phyloP scores from a whole-genome alignment of 2,329 filamentous ascomycete species.

The Helicocarpus griseus region DNA sequence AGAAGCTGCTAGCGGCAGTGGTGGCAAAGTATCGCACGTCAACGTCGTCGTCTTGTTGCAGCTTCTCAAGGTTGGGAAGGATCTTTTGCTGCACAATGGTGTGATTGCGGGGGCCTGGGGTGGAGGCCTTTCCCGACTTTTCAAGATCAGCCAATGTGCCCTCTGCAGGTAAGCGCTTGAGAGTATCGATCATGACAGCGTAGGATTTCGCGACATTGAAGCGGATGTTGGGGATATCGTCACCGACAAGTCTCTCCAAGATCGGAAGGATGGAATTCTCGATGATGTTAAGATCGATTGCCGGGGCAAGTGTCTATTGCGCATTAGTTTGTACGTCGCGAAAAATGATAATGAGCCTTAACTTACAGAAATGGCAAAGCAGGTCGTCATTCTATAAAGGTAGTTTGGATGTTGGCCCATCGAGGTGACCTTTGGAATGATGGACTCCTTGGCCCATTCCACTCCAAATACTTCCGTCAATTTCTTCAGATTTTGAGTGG shows the following conservation, averaged over 20 bases:
- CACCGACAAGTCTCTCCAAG: constrained; percentile 83
- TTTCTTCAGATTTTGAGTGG: constrained; percentile 96
- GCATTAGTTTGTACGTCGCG: background rate
- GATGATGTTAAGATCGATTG: constrained; percentile 88
- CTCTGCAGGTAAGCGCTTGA: constrained; percentile 80
- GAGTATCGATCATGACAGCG: constrained; percentile 75
- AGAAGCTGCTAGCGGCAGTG: constrained; percentile 58
- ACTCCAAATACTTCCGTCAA: constrained; percentile 97
- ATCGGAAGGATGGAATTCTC: constrained; percentile 89
- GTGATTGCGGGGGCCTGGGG: constrained; percentile 60
- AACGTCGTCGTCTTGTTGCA: constrained; percentile 95
- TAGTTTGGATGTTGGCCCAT: constrained; percentile 99
- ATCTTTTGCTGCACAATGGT: constrained; percentile 80
- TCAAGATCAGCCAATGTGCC: constrained; percentile 79
- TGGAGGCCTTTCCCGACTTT: constrained; percentile 52
- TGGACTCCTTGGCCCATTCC: constrained; percentile 92
- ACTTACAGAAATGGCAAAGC: constrained; percentile 94
- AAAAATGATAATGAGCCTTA: background rate
- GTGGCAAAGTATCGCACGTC: constrained; percentile 97
- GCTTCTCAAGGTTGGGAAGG: constrained; percentile 81
- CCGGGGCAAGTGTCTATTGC: constrained; percentile 75
- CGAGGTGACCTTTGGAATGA: constrained; percentile 96
- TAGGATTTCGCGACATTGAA: constrained; percentile 99
- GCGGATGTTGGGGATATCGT: constrained; percentile 97
- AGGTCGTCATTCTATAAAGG: constrained; percentile 99